phyloP scores from a whole-genome alignment of 2,329 filamentous ascomycete genomes.

The Albifimbria verrucaria region DNA sequence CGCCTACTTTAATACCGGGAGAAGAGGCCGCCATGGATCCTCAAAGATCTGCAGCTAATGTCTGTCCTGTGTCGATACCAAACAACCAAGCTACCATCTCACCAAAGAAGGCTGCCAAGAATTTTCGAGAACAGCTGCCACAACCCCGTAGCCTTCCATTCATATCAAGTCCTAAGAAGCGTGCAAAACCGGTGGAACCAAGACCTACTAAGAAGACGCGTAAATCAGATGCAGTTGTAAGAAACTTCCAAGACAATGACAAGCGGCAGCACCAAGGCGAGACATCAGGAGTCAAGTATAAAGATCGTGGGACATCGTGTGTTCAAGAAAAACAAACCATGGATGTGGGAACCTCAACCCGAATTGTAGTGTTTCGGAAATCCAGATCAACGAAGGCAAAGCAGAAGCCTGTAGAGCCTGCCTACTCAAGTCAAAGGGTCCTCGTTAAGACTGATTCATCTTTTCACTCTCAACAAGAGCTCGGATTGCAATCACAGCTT shows the following conservation, averaged over 20 bases:
- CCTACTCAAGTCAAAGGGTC: too few species aligned
- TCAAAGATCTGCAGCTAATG: too few species aligned
- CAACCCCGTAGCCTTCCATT: conserved; percentile 28
- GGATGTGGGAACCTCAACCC: not conserved
- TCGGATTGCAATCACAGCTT: not conserved
- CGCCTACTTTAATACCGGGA: too few species aligned
- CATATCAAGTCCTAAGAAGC: conserved; percentile 3
- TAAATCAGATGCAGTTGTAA: too few species aligned
- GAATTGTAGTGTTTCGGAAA: not conserved
- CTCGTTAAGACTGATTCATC: too few species aligned
- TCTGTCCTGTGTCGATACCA: not conserved
- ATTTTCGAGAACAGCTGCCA: conserved; percentile 26
- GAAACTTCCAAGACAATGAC: not conserved
- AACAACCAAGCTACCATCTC: not conserved
- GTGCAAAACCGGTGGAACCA: not conserved
- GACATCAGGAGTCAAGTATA: not conserved
- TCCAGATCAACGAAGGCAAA: not conserved
- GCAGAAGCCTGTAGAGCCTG: too few species aligned
- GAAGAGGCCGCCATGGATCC: too few species aligned
- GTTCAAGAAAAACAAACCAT: not conserved
- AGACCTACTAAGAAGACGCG: too few species aligned
- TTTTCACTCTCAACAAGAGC: too few species aligned
- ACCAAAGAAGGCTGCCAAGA: not conserved
- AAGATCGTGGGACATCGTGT: not conserved
- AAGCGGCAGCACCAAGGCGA: not conserved